These are phyloP conservation scores for Trichoderma sp. DNA, from an alignment of 2,329 filamentous ascomycete genomes.

Conservation along the genomic window DNA sequence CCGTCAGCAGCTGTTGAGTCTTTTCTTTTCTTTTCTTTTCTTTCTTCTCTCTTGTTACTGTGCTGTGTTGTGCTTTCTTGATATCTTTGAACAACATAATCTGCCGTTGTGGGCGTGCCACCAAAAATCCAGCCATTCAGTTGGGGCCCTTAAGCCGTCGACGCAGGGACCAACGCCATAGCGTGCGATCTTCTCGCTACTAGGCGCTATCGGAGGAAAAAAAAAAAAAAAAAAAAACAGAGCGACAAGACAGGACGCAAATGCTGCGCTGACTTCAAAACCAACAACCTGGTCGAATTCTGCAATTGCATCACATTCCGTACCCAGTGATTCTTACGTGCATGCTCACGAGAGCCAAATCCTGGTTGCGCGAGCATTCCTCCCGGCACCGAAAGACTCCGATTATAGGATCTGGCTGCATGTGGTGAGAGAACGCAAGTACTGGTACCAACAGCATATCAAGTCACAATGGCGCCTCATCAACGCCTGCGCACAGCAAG, in stretches of 20 bases:
- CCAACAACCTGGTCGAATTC: background rate
- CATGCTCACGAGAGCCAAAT: background rate
- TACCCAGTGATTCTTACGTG: background rate
- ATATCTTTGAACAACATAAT: background rate
- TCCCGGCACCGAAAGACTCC: background rate
- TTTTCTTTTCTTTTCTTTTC: background rate
- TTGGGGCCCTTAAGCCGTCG: background rate
- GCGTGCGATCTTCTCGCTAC: background rate
- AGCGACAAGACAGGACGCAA: background rate
- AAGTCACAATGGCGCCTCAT: conserved; percentile 10
- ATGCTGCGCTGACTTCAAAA: background rate
- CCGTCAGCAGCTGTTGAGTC: background rate
- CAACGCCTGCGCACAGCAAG: conserved; percentile 7
- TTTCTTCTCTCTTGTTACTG: background rate
- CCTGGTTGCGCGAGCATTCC: background rate
- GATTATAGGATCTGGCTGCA: background rate
- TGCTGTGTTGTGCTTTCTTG: background rate
- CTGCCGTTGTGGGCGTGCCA: background rate
- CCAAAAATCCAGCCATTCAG: background rate
- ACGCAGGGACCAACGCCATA: conserved; percentile 7
- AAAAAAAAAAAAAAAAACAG: background rate
- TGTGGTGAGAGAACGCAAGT: background rate
- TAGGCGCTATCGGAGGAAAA: background rate
- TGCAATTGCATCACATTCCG: background rate
- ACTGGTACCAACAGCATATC: background rate